Evolutionary conservation across 1,139 yeast species (phyloP).

Genomic region (Lodderomyces beijingensis): DNA sequence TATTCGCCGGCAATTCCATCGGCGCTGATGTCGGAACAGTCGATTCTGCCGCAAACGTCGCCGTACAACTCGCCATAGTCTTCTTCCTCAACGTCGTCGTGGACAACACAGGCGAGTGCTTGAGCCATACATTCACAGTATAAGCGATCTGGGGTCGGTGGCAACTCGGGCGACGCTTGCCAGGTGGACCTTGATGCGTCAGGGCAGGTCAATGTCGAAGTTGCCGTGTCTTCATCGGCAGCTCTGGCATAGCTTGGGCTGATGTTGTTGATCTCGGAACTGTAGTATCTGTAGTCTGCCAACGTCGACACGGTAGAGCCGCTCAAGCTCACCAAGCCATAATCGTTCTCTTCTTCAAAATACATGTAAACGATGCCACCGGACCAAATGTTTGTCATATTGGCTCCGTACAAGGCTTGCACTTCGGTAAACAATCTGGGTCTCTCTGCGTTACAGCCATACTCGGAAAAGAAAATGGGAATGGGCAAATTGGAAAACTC

Average conservation of each 20-base stretch:
- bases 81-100: constrained; percentile 23
- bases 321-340: constrained; percentile 64
- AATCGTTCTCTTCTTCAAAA: constrained; percentile 74
- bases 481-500: constrained; percentile 63
- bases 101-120: constrained; percentile 35
- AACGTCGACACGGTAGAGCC: constrained; percentile 32
- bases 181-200: constrained; percentile 31
- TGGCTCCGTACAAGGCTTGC: constrained; percentile 38
- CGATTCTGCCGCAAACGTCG: constrained; percentile 29
- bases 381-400: constrained; percentile 70
- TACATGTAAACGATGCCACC: constrained; percentile 92
- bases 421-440: constrained; percentile 72
- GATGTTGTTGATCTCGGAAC: constrained; percentile 55
- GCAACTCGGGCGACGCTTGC: constrained; percentile 37
- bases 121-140: constrained; percentile 36
- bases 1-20: constrained; percentile 36
- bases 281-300: constrained; percentile 43
- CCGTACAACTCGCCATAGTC: constrained; percentile 35
- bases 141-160: constrained; percentile 42
- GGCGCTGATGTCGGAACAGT: constrained; percentile 35
- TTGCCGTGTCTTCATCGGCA: constrained; percentile 22
- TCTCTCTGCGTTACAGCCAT: constrained; percentile 61
- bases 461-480: constrained; percentile 85
- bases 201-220: constrained; percentile 30
- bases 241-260: constrained; percentile 29